Percentiles rank a stretch among this genome's conserved stretches.
Evolutionary conservation across 1,284 basidiomycete genomes (phyloP).

Genomic region (Ustilago vetiveriae): DNA sequence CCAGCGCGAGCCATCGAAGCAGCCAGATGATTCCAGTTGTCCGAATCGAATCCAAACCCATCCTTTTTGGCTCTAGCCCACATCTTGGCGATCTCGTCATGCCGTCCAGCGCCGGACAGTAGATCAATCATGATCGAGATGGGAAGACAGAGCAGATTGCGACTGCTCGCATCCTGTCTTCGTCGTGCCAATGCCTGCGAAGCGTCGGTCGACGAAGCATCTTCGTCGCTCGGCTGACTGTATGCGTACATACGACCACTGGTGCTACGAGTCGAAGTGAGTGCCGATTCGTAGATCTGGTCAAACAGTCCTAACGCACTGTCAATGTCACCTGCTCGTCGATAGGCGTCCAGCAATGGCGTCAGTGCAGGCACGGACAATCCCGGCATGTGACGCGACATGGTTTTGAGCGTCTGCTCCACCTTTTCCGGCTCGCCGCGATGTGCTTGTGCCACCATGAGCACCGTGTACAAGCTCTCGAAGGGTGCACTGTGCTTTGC

Average conservation of each 20-base stretch:
- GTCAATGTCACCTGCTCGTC: slow-evolving; percentile 73
- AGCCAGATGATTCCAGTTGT: slow-evolving; percentile 90
- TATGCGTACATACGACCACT: slow-evolving; percentile 37
- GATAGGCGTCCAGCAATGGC: slow-evolving; percentile 79
- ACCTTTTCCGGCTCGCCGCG: slow-evolving; percentile 72
- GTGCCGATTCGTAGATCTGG: slow-evolving; percentile 74
- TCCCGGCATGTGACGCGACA: slow-evolving; percentile 71
- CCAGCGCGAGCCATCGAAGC: slow-evolving; percentile 81
- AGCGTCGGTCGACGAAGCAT: not conserved
- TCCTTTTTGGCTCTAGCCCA: slow-evolving; percentile 76
- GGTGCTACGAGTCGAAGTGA: slow-evolving; percentile 37
- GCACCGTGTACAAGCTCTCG: slow-evolving; percentile 73
- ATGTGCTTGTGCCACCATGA: slow-evolving; percentile 74
- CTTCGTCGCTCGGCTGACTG: slow-evolving; percentile 4
- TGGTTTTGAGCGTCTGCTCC: slow-evolving; percentile 73
- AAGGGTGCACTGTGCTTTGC: slow-evolving; percentile 34
- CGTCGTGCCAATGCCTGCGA: not conserved
- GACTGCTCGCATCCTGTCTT: slow-evolving; percentile 46
- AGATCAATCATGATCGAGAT: slow-evolving; percentile 85
- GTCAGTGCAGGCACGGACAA: slow-evolving; percentile 75
- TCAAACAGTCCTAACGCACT: slow-evolving; percentile 77
- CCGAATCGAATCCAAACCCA: slow-evolving; percentile 86
- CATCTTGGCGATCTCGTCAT: slow-evolving; percentile 74
- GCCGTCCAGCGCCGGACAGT: slow-evolving; percentile 69
- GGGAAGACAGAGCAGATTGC: slow-evolving; percentile 78